Conservation (phyloP, 2,329 filamentous ascomycete genomes). For the Ceratocystis papillata region DNA sequence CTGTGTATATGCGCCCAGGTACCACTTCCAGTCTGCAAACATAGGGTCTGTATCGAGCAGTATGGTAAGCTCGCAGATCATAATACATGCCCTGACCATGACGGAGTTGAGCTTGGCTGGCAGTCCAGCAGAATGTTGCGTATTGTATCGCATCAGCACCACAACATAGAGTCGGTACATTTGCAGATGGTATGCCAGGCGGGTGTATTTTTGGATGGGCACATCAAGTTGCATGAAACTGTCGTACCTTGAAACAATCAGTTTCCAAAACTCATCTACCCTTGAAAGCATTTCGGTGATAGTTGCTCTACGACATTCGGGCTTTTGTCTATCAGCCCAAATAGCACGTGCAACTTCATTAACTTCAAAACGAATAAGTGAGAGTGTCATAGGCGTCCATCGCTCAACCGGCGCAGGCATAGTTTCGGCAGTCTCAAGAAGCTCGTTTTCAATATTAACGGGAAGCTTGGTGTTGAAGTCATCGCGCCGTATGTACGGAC, state of each 20-base stretch:
- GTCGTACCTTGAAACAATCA: conserved; percentile 55
- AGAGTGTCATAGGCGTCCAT: conserved; percentile 59
- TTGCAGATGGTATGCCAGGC: conserved; percentile 54
- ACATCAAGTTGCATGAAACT: conserved; percentile 48
- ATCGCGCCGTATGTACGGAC: conserved; percentile 58
- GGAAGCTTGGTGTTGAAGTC: conserved; percentile 67
- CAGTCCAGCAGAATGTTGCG: conserved; percentile 38
- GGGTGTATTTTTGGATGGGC: conserved; percentile 53
- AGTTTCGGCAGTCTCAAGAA: conserved; percentile 44
- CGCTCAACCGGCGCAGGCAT: conserved; percentile 29
- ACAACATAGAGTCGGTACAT: conserved; percentile 54
- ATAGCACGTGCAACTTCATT: conserved; percentile 61
- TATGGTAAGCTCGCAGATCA: conserved; percentile 40
- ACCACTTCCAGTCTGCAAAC: conserved; percentile 57
- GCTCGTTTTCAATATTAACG: conserved; percentile 55
- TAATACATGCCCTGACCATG: conserved; percentile 49
- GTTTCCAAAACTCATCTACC: conserved; percentile 55
- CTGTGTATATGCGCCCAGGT: conserved; percentile 58
- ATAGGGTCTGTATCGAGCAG: conserved; percentile 36
- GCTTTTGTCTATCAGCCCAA: conserved; percentile 56
- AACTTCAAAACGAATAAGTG: conserved; percentile 59
- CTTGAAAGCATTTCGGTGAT: conserved; percentile 55
- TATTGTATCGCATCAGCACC: conserved; percentile 57
- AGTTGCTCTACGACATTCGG: conserved; percentile 51
- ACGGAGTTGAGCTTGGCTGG: conserved; percentile 54